Base-by-base conservation (phyloP, 805 yeast species). In the Candida suzukii region DNA sequence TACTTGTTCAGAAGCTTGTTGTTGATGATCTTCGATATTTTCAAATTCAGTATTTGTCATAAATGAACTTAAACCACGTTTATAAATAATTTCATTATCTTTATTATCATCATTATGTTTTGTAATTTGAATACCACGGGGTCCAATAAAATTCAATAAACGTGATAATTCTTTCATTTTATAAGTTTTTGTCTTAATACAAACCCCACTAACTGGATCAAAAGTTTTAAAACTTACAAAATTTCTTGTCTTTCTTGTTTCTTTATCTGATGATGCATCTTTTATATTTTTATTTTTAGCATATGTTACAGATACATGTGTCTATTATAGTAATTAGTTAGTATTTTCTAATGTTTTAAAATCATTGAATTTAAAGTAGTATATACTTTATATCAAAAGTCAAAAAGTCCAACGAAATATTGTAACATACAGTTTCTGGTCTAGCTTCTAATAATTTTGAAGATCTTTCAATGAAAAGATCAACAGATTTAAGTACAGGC, bases 141-240 rank as follows among this genome's bases (percentile, higher is more conserved):
- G 88, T 0, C 95, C 95, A 37, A 88, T 54, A 7, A 85, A 83
- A 38, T 85, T 74, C 56, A 85, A 63, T 19, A 88, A 55, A 49
- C 90, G 73, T 20, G 86, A 78, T 35, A 88, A 73, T 58, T 88
- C 95, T 56, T 87, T 86, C 37, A 71, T 62, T 48, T 81, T 80
- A 46, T 66, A 64, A 1, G 91, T 78, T 44, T 66, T 68, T 55
- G 70, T 76, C 45, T 69, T 71, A 58, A 80, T 73, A 45, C 80
- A 71, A 32, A 78, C 68, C 8, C 90, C 90, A 16, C 77, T 66
- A 16, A 64, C 70, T 2, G 88, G 73, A 54, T 86, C 88, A 50
- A 62, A 80, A 0, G 83, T 71, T 55, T 83, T 85, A 58, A 83
- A 76, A 27, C 33, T 33, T 8, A 42, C 45, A 34, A 32, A 38